Evolutionary conservation across 441 rosid genomes (phyloP), one percentile per base, ranked within the genome.

Genomic region (Melastoma candidum): DNA sequence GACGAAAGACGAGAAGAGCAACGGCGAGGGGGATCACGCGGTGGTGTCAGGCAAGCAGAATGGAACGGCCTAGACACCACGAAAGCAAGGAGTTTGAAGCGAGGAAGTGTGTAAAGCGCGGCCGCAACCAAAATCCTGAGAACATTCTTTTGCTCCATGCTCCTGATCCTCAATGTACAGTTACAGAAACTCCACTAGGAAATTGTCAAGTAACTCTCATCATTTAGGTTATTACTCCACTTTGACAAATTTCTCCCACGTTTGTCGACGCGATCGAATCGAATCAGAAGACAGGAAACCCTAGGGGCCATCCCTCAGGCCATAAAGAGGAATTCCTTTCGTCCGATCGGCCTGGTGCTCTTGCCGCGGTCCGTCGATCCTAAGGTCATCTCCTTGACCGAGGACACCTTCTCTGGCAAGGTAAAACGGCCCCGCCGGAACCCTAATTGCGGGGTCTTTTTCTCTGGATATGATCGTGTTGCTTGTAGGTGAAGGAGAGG

Each of bases 321-420:
- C 36, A 29, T 29, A 7, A 7, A 3, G 36, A 29, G 36, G 36
- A 29, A 3, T 29, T 29, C 36, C 7, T 29, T 7, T 29, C 36
- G 22, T 17, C 36, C 7, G 36, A 29, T 29, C 36, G 7, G 36
- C 3, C 52, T 68, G 47, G 51, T 29, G 9, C 24, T 64, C 7
- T 11, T 14, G 26, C 25, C 52, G 3, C 60, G 44, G 10, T 17
- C 24, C 14, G 36, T 73, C 2, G 46, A 66, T 60, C 82, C 98
- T 4, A 96, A 87, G 77, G 94, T 92, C 64, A 77, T 92, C 60
- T 74, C 93, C 61, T 80, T 87, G 63, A 87, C 85, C 3, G 84
- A 82, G 3, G 95, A 87, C 53, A 92, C 96, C 49, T 92, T 87
- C 81, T 80, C 90, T 46, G 98, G 83, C 71, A 92, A 92, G 94